Evolutionary conservation across 2,329 filamentous ascomycete species (phyloP).

Genomic region (Teratosphaeria nubilosa): DNA sequence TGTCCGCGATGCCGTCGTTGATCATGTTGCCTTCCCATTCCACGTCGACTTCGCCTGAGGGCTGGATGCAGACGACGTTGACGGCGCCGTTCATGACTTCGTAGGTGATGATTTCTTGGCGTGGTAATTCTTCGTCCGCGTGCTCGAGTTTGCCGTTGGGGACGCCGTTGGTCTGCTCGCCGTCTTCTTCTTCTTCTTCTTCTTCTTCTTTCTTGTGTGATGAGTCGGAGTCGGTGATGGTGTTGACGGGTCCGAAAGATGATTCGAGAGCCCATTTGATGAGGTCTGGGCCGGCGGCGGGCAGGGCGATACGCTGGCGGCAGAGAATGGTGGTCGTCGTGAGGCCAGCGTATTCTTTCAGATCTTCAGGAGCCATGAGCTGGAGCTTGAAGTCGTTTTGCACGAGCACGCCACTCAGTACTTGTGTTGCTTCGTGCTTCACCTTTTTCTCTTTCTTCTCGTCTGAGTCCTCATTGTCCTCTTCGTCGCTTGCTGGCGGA

Average conservation of each 20-base stretch:
- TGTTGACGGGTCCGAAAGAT: slow-evolving; percentile 72
- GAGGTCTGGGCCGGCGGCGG: slow-evolving; percentile 78
- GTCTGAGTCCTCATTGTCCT: slow-evolving; percentile 19
- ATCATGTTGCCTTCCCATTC: slow-evolving; percentile 98
- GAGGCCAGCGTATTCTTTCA: slow-evolving; percentile 91
- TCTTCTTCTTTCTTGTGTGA: background rate
- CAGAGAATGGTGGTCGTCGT: slow-evolving; percentile 92
- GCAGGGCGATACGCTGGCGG: slow-evolving; percentile 80
- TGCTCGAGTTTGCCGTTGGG: slow-evolving; percentile 34
- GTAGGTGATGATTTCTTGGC: slow-evolving; percentile 41
- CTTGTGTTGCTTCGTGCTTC: slow-evolving; percentile 20
- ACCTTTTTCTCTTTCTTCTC: slow-evolving; percentile 15
- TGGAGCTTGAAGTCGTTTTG: slow-evolving; percentile 97
- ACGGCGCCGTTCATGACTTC: slow-evolving; percentile 82
- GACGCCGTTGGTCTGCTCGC: slow-evolving; percentile 7
- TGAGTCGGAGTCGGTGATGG: slow-evolving; percentile 40
- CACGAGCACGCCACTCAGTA: slow-evolving; percentile 84
- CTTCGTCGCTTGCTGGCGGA: slow-evolving; percentile 30
- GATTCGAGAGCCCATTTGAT: slow-evolving; percentile 91
- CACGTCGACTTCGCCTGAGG: slow-evolving; percentile 71
- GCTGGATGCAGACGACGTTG: slow-evolving; percentile 49
- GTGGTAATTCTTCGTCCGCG: slow-evolving; percentile 55
- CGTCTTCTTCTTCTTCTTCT: slow-evolving; percentile 1
- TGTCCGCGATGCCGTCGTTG: slow-evolving; percentile 96
- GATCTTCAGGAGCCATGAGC: slow-evolving; percentile 90